A percentile compares a stretch with the other conserved stretches of the same genome.
Evolutionary conservation across 192 early-diverging fungal genomes (phyloP).

Genomic region (Coemansia sp.): DNA sequence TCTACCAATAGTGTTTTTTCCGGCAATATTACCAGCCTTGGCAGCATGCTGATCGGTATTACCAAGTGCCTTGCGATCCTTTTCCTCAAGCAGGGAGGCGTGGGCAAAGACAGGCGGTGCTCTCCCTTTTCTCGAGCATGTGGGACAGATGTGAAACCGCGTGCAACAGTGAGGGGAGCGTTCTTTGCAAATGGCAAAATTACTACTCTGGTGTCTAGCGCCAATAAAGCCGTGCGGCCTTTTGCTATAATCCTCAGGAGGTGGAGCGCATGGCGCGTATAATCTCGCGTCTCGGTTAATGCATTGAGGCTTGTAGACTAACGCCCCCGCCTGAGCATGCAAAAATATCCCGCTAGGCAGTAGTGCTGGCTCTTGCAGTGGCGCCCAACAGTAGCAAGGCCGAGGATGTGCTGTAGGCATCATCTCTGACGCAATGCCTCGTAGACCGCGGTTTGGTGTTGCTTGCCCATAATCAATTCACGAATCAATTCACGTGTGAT

Average conservation of each 20-base stretch:
- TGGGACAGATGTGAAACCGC: conserved; percentile 15
- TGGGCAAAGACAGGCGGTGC: background rate
- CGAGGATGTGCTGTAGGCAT: background rate
- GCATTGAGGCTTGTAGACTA: background rate
- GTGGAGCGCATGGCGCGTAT: background rate
- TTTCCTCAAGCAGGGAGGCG: background rate
- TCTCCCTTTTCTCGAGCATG: background rate
- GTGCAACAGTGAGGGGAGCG: background rate
- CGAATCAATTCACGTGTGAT: background rate
- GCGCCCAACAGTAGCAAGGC: background rate
- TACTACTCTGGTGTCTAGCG: background rate
- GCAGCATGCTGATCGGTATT: conserved; percentile 1
- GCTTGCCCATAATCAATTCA: background rate
- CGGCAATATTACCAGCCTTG: background rate
- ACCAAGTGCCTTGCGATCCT: background rate
- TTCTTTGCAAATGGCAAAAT: background rate
- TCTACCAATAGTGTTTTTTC: background rate
- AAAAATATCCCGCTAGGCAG: background rate
- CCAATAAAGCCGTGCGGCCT: conserved; percentile 4
- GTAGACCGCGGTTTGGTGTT: background rate
- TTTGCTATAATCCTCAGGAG: background rate
- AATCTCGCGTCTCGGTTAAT: background rate
- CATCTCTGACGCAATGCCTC: background rate
- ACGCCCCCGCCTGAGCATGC: background rate
- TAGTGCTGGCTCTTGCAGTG: background rate